Evolutionary conservation across 2,329 filamentous ascomycete species (phyloP).

Genomic region (Orbilia quercus): DNA sequence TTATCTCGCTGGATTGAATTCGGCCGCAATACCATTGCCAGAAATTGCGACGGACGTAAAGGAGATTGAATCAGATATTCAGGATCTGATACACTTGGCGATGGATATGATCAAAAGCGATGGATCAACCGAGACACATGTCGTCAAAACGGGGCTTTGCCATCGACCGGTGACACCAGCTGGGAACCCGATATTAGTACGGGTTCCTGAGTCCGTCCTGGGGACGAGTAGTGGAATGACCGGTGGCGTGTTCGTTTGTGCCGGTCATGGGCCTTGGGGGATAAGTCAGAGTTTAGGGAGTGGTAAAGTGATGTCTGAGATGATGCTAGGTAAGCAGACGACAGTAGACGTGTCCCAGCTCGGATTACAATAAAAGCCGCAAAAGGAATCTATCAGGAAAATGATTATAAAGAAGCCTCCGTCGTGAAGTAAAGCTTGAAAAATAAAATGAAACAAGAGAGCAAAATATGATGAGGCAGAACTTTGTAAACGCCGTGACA

Average conservation of each 20-base stretch:
- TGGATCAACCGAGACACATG: conserved; percentile 67
- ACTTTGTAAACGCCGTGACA: conserved; percentile 12
- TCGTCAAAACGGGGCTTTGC: conserved; percentile 75
- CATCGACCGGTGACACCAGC: conserved; percentile 76
- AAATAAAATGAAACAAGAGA: too few species aligned
- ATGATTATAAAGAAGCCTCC: conserved; percentile 6
- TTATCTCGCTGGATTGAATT: conserved; percentile 79
- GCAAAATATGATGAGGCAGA: too few species aligned
- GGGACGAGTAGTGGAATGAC: conserved; percentile 68
- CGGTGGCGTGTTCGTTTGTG: conserved; percentile 75
- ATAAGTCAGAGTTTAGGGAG: conserved; percentile 75
- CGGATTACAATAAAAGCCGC: conserved; percentile 60
- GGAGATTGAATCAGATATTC: conserved; percentile 61
- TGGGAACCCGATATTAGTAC: conserved; percentile 73
- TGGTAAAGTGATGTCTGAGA: conserved; percentile 76
- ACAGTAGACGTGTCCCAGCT: conserved; percentile 72
- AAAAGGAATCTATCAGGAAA: neutral
- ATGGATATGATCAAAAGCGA: conserved; percentile 20
- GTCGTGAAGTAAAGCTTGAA: neutral
- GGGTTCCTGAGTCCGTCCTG: conserved; percentile 70
- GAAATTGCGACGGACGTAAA: conserved; percentile 64
- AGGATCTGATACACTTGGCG: conserved; percentile 37
- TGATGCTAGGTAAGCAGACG: conserved; percentile 71
- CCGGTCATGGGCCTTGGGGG: conserved; percentile 82
- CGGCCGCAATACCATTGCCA: conserved; percentile 71